Percentiles rank a stretch among this genome's conserved stretches.
Conservation (phyloP, 352 stramenopile species). For the Globisporangium spinosum region DNA sequence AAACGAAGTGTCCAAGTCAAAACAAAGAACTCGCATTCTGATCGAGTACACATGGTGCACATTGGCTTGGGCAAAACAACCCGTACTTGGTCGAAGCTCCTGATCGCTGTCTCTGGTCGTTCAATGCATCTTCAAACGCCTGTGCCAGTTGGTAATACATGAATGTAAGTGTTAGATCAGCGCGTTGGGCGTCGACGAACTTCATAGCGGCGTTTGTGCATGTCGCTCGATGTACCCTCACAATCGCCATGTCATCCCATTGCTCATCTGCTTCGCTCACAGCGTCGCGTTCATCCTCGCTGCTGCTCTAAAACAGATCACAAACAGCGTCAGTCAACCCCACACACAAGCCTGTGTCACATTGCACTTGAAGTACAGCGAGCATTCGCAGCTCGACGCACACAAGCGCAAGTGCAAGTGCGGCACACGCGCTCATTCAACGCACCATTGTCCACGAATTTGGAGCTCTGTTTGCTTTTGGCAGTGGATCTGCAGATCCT, state of each 20-base stretch:
- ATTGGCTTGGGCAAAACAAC: background rate
- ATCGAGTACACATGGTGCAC: background rate
- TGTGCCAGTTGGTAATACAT: conserved; percentile 12
- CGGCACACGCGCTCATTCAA: background rate
- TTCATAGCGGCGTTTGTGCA: background rate
- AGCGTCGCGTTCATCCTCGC: conserved; percentile 28
- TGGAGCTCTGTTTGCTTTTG: background rate
- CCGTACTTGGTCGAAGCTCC: conserved; percentile 4
- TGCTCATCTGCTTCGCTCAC: conserved; percentile 39
- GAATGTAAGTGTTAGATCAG: background rate
- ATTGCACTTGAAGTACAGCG: background rate
- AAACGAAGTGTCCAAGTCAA: background rate
- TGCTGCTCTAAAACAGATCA: conserved; percentile 33
- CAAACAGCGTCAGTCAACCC: background rate
- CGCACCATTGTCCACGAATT: background rate
- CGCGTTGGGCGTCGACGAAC: background rate
- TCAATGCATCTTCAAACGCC: conserved; percentile 72
- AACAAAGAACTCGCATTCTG: background rate
- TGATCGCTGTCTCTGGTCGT: conserved; percentile 31
- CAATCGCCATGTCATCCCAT: conserved; percentile 84
- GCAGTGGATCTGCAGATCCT: background rate
- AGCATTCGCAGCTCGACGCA: background rate
- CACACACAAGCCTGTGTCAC: background rate
- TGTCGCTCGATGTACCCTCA: conserved; percentile 36
- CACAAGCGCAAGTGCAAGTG: background rate